Evolutionary conservation across 108 stramenopile species (phyloP), one percentile per base, ranked within the genome.

Genomic region (Aurantiochytrium sp.): DNA sequence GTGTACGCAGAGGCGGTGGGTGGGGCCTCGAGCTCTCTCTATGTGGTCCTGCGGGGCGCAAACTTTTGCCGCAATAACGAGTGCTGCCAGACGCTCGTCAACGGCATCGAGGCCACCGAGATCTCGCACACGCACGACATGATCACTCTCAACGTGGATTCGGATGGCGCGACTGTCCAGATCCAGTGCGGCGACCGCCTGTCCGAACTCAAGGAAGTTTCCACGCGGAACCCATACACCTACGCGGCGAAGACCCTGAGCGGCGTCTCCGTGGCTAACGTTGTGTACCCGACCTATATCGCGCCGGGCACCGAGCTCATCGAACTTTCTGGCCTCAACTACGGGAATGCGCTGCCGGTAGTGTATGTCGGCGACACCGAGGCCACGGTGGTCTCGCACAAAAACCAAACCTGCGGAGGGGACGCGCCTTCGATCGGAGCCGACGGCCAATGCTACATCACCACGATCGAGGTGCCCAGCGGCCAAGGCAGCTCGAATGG

Each of bases 401-500:
- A 17, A 12, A 81, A 48, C 19, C 10, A 30, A 24, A 81, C 10
- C 39, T 81, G 73, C 59, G 34, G 73, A 48, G 19, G 59, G 19
- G 27, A 15, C 73, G 45, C 45, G 19, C 73, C 73, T 6, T 41
- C 73, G 12, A 6, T 81, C 42, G 45, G 42, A 12, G 12, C 45
- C 10, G 73, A 81, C 17, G 73, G 39, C n/a, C 6, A 81, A 81
- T 81, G 73, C 73, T 81, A 21, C 0, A 12, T 12, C 19, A 81
- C 73, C 10, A 41, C 42, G 73, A 81, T 81, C 2, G n/a, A 48
- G 21, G 73, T 81, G 6, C 73, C 73, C 21, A 48, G 45, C 24
- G 73, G 73, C 39, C 73, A 81, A 30, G 73, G 73, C 42, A 81
- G 45, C 42, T 48, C 39, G 24, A 81, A 81, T n/a, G 73, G 45